Conservation (phyloP, 495 filamentous ascomycete genomes). For the Hypoxylon trugodes region DNA sequence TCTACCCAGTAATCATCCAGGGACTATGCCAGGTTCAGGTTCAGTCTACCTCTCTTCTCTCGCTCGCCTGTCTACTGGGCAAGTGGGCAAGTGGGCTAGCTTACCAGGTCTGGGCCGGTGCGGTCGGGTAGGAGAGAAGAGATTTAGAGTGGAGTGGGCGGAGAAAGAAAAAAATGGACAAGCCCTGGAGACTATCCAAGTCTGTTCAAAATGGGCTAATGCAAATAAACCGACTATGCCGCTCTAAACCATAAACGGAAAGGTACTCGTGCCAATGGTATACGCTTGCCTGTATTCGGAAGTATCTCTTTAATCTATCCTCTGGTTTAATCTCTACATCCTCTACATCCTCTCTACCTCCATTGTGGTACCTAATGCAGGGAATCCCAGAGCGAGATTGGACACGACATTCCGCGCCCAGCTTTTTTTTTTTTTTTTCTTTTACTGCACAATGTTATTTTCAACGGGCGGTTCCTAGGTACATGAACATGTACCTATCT, state of each 20-base stretch:
- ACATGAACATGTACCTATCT: constrained; percentile 18
- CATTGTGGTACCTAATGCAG: constrained; percentile 9
- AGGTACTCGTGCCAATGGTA: constrained; percentile 23
- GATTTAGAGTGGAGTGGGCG: constrained; percentile 39
- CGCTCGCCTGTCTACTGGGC: neutral
- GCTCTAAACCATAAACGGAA: constrained; percentile 16
- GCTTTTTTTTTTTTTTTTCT: constrained; percentile 16
- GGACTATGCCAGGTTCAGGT: too few relatives aligned
- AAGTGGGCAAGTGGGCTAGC: neutral
- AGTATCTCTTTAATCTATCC: constrained; percentile 27
- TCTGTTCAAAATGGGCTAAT: constrained; percentile 30
- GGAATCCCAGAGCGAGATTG: constrained; percentile 39
- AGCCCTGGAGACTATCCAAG: too few relatives aligned
- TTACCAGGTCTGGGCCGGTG: constrained; percentile 23
- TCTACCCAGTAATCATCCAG: too few relatives aligned
- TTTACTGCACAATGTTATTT: too few relatives aligned
- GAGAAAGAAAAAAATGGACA: constrained; percentile 2
- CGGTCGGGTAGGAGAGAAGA: constrained; percentile 41
- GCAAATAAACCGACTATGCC: constrained; percentile 11
- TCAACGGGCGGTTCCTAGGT: constrained; percentile 37
- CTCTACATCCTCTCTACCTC: too few relatives aligned
- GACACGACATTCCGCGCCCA: constrained; percentile 34
- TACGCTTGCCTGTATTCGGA: constrained; percentile 24
- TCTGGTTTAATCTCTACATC: neutral
- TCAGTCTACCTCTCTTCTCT: constrained; percentile 2